Base-by-base conservation (phyloP, 345 rosid genomes). In the Eucalyptus regnans region DNA sequence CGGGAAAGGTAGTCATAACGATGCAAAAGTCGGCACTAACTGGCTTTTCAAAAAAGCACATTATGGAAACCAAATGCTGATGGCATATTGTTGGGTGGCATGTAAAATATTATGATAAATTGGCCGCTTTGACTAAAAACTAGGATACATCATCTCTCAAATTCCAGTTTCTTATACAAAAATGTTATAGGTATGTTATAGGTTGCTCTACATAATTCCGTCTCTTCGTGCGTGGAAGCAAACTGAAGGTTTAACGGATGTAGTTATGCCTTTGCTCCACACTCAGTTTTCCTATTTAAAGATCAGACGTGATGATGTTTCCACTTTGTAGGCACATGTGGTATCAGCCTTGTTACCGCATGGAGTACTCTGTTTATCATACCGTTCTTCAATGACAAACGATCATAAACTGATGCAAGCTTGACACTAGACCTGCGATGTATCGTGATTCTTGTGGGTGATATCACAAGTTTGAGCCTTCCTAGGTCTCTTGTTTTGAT, bases 61-160 rank as follows among this genome's bases (percentile, higher is more conserved):
- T 62, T 62, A 29, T 12, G 3, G n/a, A 64, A 64, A 12, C 33
- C 58, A 29, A 27, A 64, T 64, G 76, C 17, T 7, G 17, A n/a
- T 64, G 37, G 37, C 76, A 64, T 64, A 13, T 64, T 64, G 37
- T 29, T 14, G 76, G 15, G 3, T 64, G 76, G 76, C 18, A 14
- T 64, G 76, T 7, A 64, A 64, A 64, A 0, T n/a, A 64, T 7
- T 64, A 13, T n/a, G 76, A 14, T 64, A 64, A 64, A n/a, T 64
- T 64, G 9, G 76, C 37, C 5, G 1, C 33, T 64, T 64, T 1
- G 37, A 0, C 18, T 7, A 11, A 0, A 15, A 64, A 64, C 37
- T 64, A 64, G 37, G 9, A 64, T 14, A 7, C 7, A 64, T 64
- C 18, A n/a, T n/a, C 37, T n/a, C 71, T 64, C 76, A n/a, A n/a